Evolutionary conservation across 768 basidiomycete genomes (phyloP).

Genomic region (Pseudohyphozyma bogoriensis): DNA sequence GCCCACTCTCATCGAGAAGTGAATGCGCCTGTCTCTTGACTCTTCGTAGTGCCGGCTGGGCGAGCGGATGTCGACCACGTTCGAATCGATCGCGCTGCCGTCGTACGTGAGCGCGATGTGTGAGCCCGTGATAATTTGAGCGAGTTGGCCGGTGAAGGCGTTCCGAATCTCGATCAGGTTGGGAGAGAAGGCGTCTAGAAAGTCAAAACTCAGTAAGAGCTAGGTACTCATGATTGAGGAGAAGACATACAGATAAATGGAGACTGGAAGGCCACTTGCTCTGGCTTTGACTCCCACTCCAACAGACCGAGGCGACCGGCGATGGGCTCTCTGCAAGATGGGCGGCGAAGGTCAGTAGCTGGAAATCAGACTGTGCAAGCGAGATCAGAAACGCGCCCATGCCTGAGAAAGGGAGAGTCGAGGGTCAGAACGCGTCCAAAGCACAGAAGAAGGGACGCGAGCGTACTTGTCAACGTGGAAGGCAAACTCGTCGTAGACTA

Average conservation of each 20-base stretch:
- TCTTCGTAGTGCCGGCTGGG: not conserved
- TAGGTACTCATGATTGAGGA: constrained; percentile 46
- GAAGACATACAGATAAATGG: constrained; percentile 57
- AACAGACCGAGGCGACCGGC: constrained; percentile 45
- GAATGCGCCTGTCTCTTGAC: constrained; percentile 7
- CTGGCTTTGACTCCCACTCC: constrained; percentile 90
- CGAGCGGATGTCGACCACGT: constrained; percentile 1
- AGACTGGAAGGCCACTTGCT: constrained; percentile 76
- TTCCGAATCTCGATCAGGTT: constrained; percentile 31
- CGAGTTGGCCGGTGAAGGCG: constrained; percentile 57
- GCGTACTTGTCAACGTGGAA: constrained; percentile 87
- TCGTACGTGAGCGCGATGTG: constrained; percentile 86
- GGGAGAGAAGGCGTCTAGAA: constrained; percentile 27
- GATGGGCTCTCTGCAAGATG: constrained; percentile 17
- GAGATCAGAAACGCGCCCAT: constrained; percentile 70
- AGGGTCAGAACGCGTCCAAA: no score
- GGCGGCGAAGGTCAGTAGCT: not conserved
- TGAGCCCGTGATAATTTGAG: constrained; percentile 69
- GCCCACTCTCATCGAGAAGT: constrained; percentile 16
- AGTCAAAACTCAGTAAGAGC: not conserved
- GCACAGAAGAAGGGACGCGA: not conserved
- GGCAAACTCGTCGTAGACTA: constrained; percentile 81
- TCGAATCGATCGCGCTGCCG: constrained; percentile 40
- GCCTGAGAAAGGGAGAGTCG: no score
- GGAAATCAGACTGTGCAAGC: constrained; percentile 33